Conservation (phyloP, 1,284 basidiomycete genomes). For the Xanthoconium separans region DNA sequence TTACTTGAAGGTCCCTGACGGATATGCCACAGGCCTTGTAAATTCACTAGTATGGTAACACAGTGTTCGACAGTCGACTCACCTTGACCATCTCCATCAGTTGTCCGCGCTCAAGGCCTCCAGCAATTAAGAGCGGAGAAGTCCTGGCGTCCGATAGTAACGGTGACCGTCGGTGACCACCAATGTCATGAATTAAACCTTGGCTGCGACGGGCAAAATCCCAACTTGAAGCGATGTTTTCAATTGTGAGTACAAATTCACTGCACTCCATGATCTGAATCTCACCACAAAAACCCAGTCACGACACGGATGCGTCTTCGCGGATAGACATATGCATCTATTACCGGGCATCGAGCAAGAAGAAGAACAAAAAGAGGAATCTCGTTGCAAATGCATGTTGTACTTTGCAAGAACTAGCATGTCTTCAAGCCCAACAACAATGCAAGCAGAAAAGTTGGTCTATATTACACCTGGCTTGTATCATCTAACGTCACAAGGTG, state of each 20-base stretch:
- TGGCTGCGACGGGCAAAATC: conserved; percentile 66
- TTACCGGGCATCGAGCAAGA: conserved; percentile 54
- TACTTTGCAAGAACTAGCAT: conserved; percentile 50
- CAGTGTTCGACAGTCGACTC: too few relatives aligned
- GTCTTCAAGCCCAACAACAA: conserved; percentile 40
- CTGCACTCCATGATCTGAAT: background rate
- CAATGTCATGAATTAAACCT: conserved; percentile 53
- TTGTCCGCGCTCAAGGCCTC: conserved; percentile 47
- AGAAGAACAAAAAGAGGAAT: conserved; percentile 53
- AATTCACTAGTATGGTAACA: conserved; percentile 11
- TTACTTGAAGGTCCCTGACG: too few relatives aligned
- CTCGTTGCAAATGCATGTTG: conserved; percentile 51
- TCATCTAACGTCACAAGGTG: conserved; percentile 28
- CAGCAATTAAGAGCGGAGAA: conserved; percentile 47
- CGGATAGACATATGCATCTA: conserved; percentile 53
- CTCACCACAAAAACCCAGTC: conserved; percentile 32
- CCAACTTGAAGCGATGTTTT: conserved; percentile 55
- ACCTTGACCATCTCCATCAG: conserved; percentile 13
- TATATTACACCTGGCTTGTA: background rate
- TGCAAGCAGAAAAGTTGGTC: conserved; percentile 43
- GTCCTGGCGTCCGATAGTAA: conserved; percentile 63
- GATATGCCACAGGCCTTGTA: conserved; percentile 3
- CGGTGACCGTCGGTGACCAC: conserved; percentile 50
- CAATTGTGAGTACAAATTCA: conserved; percentile 40
- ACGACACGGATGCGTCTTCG: conserved; percentile 38